These are phyloP conservation scores for Pisolithus thermaeus DNA, from an alignment of 1,284 basidiomycete genomes.

Conservation along the genomic window DNA sequence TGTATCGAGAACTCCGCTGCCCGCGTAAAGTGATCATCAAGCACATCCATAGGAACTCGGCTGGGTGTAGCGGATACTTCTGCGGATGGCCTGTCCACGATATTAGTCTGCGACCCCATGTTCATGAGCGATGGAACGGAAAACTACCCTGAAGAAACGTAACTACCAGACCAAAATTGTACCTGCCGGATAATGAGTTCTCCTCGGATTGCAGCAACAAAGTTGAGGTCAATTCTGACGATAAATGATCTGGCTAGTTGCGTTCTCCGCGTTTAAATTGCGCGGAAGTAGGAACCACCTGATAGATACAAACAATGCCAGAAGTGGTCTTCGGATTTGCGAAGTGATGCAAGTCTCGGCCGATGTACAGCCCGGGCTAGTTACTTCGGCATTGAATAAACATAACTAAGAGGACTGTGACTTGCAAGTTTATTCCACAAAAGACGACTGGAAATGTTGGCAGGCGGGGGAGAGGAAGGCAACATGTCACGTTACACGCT, in stretches of 20 bases:
- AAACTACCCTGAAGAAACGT: neutral
- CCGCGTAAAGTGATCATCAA: slow-evolving; percentile 16
- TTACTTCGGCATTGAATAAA: neutral
- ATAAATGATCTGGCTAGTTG: neutral
- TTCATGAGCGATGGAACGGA: neutral
- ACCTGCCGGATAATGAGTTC: slow-evolving; percentile 28
- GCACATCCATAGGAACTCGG: neutral
- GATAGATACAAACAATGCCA: slow-evolving; percentile 36
- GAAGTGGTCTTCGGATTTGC: slow-evolving; percentile 47
- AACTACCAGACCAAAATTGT: slow-evolving; percentile 40
- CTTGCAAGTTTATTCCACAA: slow-evolving; percentile 25
- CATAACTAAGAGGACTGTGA: neutral
- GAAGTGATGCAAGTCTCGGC: slow-evolving; percentile 46
- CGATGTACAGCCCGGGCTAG: slow-evolving; percentile 36
- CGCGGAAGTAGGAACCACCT: slow-evolving; percentile 18
- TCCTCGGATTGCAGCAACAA: slow-evolving; percentile 33
- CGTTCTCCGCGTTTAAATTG: neutral
- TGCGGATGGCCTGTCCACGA: slow-evolving; percentile 41
- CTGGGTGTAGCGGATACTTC: slow-evolving; percentile 26
- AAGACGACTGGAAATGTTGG: slow-evolving; percentile 19
- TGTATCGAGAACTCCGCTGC: slow-evolving; percentile 39
- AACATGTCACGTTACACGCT: neutral
- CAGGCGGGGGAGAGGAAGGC: neutral
- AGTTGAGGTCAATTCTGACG: slow-evolving; percentile 37
- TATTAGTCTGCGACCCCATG: slow-evolving; percentile 36